These are phyloP conservation scores for Eimeria falciformis DNA, from an alignment of 169 alveolate genomes.

Conservation along the genomic window DNA sequence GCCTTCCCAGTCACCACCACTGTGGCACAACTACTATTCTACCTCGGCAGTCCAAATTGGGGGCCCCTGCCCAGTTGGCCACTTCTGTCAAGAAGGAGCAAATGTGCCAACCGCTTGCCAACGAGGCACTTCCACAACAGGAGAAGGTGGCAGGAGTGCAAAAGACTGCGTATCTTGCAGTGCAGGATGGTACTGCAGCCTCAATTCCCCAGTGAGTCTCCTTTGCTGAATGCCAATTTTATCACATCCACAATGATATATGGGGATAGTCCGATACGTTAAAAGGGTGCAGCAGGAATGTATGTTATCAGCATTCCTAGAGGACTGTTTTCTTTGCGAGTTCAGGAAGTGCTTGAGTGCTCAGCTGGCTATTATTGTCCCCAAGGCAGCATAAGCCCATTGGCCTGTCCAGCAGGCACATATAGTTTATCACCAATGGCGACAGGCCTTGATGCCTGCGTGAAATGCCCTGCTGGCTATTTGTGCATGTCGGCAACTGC, in stretches of 20 bases:
- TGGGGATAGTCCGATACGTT: no score
- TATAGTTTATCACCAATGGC: conserved; percentile 12
- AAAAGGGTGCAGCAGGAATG: no score
- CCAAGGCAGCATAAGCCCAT: conserved; percentile 46
- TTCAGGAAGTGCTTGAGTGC: conserved; percentile 70
- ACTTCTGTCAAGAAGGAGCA: conserved; percentile 82
- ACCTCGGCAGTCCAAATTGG: conserved; percentile 67
- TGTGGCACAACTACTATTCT: conserved; percentile 46
- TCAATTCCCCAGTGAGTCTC: conserved; percentile 47
- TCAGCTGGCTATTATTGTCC: conserved; percentile 70
- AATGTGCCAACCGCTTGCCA: conserved; percentile 67
- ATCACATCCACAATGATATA: no score
- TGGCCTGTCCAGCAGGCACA: conserved; percentile 62
- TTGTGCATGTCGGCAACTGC: conserved; percentile 30
- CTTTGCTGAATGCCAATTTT: not conserved
- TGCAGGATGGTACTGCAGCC: conserved; percentile 66
- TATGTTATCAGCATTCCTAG: no score
- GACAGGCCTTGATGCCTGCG: conserved; percentile 19
- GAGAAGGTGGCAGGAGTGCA: conserved; percentile 44
- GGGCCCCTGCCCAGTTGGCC: conserved; percentile 84
- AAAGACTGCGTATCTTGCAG: conserved; percentile 52
- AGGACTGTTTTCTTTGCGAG: no score
- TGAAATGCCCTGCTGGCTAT: conserved; percentile 73
- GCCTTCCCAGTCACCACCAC: conserved; percentile 14
- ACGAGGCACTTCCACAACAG: conserved; percentile 50